These are phyloP conservation scores for Boletus barrowsii DNA, from an alignment of 768 basidiomycete species.

Conservation along the genomic window DNA sequence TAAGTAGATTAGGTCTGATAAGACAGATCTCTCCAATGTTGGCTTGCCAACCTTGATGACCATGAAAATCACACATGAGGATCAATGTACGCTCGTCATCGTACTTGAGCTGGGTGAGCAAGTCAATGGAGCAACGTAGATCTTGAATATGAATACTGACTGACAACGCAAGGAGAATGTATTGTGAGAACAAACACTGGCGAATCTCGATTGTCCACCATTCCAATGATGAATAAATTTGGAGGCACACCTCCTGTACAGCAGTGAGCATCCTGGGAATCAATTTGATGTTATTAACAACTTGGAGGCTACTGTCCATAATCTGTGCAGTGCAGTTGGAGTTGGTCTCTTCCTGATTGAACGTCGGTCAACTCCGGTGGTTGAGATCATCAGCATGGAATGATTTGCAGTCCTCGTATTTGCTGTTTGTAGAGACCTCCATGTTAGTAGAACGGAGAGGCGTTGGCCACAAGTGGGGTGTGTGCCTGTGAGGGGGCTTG, in stretches of 20 bases:
- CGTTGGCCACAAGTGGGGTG: slow-evolving; percentile 85
- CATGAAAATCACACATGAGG: slow-evolving; percentile 60
- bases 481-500: slow-evolving; percentile 56
- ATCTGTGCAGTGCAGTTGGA: slow-evolving; percentile 85
- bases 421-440: slow-evolving; percentile 70
- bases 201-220: slow-evolving; percentile 90
- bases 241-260: slow-evolving; percentile 85
- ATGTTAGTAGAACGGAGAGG: slow-evolving; percentile 79
- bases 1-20: too few relatives aligned
- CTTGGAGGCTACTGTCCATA: too few relatives aligned
- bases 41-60: slow-evolving; percentile 95
- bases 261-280: slow-evolving; percentile 54
- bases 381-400: slow-evolving; percentile 77
- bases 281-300: slow-evolving; percentile 70
- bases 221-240: slow-evolving; percentile 93
- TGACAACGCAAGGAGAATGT: slow-evolving; percentile 91
- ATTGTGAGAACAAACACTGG: slow-evolving; percentile 89
- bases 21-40: slow-evolving; percentile 85
- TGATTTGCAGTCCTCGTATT: slow-evolving; percentile 71
- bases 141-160: slow-evolving; percentile 92
- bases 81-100: slow-evolving; percentile 80
- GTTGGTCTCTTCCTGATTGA: slow-evolving; percentile 69
- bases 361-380: slow-evolving; percentile 72
- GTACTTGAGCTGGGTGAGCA: slow-evolving; percentile 89
- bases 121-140: slow-evolving; percentile 87